A percentile compares a stretch with the other conserved stretches of the same genome.
phyloP scores from a whole-genome alignment of 306 rosid genomes.

The Dalbergia cochinchinensis region DNA sequence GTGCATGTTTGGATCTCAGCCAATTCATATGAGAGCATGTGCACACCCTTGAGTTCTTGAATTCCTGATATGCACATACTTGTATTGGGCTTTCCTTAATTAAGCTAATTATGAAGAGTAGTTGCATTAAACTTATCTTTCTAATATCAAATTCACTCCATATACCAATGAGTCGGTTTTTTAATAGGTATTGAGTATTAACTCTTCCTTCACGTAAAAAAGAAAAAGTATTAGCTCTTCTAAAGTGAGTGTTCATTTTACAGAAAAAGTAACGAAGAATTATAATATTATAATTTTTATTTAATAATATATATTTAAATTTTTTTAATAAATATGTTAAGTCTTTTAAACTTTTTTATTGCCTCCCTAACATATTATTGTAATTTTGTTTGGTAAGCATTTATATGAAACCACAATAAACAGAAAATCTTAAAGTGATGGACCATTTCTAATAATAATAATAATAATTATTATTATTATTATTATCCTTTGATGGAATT shows the following conservation, averaged over 20 bases:
- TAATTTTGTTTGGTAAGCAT: background rate
- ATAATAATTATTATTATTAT: background rate
- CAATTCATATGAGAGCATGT: too few relatives aligned
- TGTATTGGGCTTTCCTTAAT: background rate
- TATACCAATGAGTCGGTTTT: too few relatives aligned
- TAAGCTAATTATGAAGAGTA: background rate
- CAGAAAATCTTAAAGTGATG: background rate
- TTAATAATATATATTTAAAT: too few relatives aligned
- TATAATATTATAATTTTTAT: background rate
- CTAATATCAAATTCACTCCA: too few relatives aligned
- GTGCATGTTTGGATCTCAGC: background rate
- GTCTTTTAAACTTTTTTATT: too few relatives aligned
- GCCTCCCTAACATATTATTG: too few relatives aligned
- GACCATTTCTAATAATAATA: background rate
- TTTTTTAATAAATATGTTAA: too few relatives aligned
- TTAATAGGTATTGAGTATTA: too few relatives aligned
- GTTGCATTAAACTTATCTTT: background rate
- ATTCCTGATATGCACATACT: background rate
- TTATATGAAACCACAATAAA: background rate
- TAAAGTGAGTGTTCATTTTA: too few relatives aligned
- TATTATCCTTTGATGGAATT: background rate
- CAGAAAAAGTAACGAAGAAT: too few relatives aligned
- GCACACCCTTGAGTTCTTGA: background rate
- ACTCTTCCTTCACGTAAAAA: too few relatives aligned
- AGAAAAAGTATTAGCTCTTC: too few relatives aligned